Base-by-base conservation (phyloP, 257 asterid species). In the Primulina huaijiensis region DNA sequence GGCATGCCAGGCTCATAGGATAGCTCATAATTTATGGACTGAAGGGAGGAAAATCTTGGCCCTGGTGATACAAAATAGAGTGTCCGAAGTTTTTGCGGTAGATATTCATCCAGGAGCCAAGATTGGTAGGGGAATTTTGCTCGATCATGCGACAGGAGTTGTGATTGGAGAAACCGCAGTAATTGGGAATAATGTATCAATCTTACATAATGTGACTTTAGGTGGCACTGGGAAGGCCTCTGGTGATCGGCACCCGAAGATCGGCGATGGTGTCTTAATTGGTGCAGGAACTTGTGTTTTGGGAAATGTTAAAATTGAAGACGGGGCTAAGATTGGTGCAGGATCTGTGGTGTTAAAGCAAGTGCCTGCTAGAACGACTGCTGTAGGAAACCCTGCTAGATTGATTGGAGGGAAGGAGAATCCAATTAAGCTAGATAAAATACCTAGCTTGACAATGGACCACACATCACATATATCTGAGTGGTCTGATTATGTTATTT, bases 281-380 rank as follows among this genome's bases (percentile, higher is more conserved):
- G 89, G 89, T 8, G 89, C 89, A 0, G 89, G 86, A 14, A 82
- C 85, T 21, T 81, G 89, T 73, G 86, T 84, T n/a, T 61, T 84
- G 72, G 89, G 89, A 12, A 84, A 82, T 68, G 84, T 84, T 57
- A 73, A 50, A 33, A 82, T 84, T 35, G 85, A 73, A 10, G 86
- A 81, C 19, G 89, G 86, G 61, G 89, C 89, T 4, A 84, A 79
- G 74, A 74, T 84, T 34, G 89, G 89, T 17, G 85, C 89, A 0
- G 86, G 89, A 3, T 84, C 89, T 0, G 83, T 84, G 12, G 89
- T 84, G 55, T 38, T 84, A 3, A 84, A 79, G 62, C 75, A 73
- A 52, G 83, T 84, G 3, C 89, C 89, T 6, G 83, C 86, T 37
- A 64, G 85, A 50, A 79, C 87, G 0, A 84, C 89, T 25, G 89